A percentile compares a stretch with the other conserved stretches of the same genome.
Conservation (phyloP, 768 basidiomycete genomes). For the Tricholomella constricta region DNA sequence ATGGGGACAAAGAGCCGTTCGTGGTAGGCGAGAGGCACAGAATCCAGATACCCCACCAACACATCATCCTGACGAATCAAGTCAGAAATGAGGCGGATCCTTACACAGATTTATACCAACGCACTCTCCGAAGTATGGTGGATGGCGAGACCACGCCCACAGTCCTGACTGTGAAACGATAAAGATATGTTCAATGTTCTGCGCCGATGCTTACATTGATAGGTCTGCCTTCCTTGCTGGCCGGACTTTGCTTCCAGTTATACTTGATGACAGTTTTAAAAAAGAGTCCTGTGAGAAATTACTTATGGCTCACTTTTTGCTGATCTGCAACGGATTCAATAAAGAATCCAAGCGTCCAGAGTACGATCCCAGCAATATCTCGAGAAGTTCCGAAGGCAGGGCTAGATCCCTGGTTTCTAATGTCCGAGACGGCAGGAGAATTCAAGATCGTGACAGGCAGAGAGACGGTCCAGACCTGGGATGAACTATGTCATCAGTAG, state of each 20-base stretch:
- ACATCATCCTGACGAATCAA: conserved; percentile 45
- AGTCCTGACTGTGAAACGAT: conserved; percentile 40
- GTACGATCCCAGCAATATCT: conserved; percentile 63
- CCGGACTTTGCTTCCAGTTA: conserved; percentile 40
- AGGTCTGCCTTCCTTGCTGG: conserved; percentile 38
- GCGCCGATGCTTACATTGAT: conserved; percentile 36
- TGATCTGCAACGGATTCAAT: conserved; percentile 59
- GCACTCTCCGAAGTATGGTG: conserved; percentile 74
- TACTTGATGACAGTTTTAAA: neutral
- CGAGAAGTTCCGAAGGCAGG: conserved; percentile 60
- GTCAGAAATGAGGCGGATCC: too few relatives aligned
- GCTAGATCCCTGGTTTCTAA: conserved; percentile 42
- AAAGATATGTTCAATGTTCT: neutral
- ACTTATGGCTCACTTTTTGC: conserved; percentile 47
- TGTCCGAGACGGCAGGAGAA: conserved; percentile 63
- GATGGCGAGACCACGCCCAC: conserved; percentile 64
- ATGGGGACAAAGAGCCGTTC: conserved; percentile 40
- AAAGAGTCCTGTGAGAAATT: neutral
- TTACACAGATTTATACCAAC: conserved; percentile 26
- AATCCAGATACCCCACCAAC: conserved; percentile 70
- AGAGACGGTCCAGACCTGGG: conserved; percentile 61
- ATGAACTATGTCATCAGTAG: neutral
- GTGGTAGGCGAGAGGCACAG: conserved; percentile 59
- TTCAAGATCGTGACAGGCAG: conserved; percentile 67
- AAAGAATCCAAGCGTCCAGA: conserved; percentile 60